phyloP scores from a whole-genome alignment of 768 basidiomycete genomes.

The Rubroboletus satanas region DNA sequence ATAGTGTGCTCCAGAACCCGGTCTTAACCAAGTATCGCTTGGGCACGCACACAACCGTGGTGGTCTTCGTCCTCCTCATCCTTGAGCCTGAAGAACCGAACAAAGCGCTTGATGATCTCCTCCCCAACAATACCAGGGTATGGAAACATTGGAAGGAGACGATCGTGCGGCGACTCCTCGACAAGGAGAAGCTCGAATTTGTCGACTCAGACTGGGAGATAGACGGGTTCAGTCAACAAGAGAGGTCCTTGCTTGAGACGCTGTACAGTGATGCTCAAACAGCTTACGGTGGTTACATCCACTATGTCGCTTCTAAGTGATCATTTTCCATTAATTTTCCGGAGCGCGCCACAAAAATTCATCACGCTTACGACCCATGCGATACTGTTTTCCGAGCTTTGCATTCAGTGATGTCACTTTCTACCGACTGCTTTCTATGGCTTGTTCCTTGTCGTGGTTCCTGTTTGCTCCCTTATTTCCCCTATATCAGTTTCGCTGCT shows the following conservation, averaged over 20 bases:
- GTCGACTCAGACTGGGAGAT: conserved; percentile 21
- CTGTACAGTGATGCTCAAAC: conserved; percentile 22
- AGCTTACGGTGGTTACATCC: conserved; percentile 26
- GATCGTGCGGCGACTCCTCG: conserved; percentile 14
- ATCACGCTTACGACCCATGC: background rate
- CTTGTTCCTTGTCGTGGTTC: background rate
- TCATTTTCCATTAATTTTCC: background rate
- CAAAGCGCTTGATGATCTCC: conserved; percentile 19
- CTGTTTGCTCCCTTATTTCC: background rate
- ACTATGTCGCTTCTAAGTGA: conserved; percentile 8
- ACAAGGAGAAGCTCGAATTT: conserved; percentile 25
- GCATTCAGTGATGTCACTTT: background rate
- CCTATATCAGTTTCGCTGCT: background rate
- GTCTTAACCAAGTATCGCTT: conserved; percentile 21
- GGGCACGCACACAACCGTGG: conserved; percentile 27
- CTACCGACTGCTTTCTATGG: background rate
- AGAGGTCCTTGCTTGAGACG: conserved; percentile 20
- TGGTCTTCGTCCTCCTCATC: conserved; percentile 23
- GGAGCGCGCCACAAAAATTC: no score
- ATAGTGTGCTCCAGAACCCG: conserved; percentile 22
- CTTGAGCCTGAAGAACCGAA: conserved; percentile 19
- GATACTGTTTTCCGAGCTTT: background rate
- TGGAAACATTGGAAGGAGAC: conserved; percentile 27
- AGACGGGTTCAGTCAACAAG: conserved; percentile 10
- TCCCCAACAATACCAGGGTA: conserved; percentile 30